phyloP scores from a whole-genome alignment of 176 grass and related monocot species.

The Chloris gayana region DNA sequence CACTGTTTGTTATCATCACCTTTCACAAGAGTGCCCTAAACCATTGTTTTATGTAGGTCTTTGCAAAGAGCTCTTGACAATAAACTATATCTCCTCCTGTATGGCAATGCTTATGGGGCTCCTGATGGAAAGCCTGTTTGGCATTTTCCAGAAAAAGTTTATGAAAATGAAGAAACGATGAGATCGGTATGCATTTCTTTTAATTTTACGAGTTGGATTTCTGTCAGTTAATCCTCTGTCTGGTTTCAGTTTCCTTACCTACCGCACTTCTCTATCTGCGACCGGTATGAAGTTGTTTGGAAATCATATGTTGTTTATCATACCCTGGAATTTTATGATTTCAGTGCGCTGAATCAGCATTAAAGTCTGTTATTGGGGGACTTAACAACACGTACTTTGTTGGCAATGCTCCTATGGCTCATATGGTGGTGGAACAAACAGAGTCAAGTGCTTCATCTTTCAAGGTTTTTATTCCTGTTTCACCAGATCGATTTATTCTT shows the following conservation, averaged over 20 bases:
- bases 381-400: constrained; percentile 91
- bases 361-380: constrained; percentile 78
- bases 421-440: constrained; percentile 67
- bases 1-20: neutral
- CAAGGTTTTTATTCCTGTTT: constrained; percentile 57
- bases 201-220: neutral
- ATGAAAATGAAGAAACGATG: constrained; percentile 87
- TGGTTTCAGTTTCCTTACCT: constrained; percentile 24
- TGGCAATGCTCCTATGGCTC: constrained; percentile 96
- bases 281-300: neutral
- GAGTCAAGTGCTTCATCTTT: constrained; percentile 46
- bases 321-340: constrained; percentile 27
- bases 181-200: constrained; percentile 53
- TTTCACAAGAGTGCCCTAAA: constrained; percentile 13
- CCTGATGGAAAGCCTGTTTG: constrained; percentile 70
- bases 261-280: neutral
- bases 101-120: constrained; percentile 64
- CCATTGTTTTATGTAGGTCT: constrained; percentile 55
- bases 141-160: constrained; percentile 97
- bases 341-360: constrained; percentile 90
- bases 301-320: neutral
- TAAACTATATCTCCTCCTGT: constrained; percentile 91
- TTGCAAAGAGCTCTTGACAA: constrained; percentile 86
- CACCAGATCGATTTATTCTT: neutral
- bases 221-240: neutral